Evolutionary conservation across 2,329 filamentous ascomycete genomes (phyloP).

Genomic region (Cladosporium sp.): DNA sequence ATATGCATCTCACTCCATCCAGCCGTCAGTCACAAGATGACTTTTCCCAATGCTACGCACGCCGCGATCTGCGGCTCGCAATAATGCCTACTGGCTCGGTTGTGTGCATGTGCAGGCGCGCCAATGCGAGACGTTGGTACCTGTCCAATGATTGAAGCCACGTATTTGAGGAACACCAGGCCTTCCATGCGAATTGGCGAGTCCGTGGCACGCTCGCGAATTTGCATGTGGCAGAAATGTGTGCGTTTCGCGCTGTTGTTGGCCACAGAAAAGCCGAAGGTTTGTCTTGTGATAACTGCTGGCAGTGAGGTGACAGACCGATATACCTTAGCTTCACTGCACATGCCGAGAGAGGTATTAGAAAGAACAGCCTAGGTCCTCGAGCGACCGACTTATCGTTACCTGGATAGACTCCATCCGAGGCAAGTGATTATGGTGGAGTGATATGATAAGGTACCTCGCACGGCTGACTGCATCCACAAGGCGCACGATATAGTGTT

Average conservation of each 20-base stretch:
- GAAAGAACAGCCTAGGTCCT: not conserved
- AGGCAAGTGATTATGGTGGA: not conserved
- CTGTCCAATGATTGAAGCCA: constrained; percentile 15
- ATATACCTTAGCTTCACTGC: not conserved
- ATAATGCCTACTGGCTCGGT: constrained; percentile 11
- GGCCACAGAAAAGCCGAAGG: not conserved
- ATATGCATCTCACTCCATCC: constrained; percentile 8
- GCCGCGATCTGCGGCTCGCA: not conserved
- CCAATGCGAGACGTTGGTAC: constrained; percentile 18
- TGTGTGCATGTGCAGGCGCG: constrained; percentile 8
- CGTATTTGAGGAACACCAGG: constrained; percentile 10
- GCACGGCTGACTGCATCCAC: not conserved
- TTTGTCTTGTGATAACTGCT: constrained; percentile 1
- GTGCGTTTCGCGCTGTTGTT: constrained; percentile 2
- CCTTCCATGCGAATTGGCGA: not conserved
- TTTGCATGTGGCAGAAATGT: constrained; percentile 1
- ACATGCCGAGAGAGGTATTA: not conserved
- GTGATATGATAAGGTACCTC: not conserved
- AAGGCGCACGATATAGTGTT: not conserved
- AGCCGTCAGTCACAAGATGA: not conserved
- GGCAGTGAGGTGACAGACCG: not conserved
- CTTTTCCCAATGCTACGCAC: not conserved
- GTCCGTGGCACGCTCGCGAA: not conserved
- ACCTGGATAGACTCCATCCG: not conserved
- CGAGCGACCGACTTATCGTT: not conserved